phyloP scores from a whole-genome alignment of 2,329 filamentous ascomycete genomes.

The Nigrospora osmanthi region DNA sequence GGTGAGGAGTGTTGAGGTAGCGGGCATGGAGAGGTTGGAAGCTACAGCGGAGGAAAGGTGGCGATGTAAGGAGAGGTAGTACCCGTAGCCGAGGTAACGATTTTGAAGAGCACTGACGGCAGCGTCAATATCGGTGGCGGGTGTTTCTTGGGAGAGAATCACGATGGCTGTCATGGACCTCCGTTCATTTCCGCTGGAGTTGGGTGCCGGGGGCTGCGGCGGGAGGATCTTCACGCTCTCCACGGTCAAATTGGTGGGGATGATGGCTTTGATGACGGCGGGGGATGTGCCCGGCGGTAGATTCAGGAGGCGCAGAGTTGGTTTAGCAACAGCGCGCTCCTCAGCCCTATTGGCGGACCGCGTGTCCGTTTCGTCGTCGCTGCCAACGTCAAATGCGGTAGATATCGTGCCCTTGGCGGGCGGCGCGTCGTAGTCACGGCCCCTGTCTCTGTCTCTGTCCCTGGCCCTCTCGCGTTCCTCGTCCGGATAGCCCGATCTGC shows the following conservation, averaged over 20 bases:
- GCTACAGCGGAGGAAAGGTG: slow-evolving; percentile 74
- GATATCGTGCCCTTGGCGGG: slow-evolving; percentile 49
- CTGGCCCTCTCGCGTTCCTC: slow-evolving; percentile 18
- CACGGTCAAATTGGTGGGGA: slow-evolving; percentile 53
- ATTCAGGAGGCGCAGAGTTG: slow-evolving; percentile 53
- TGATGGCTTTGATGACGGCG: slow-evolving; percentile 49
- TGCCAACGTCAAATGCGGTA: slow-evolving; percentile 62
- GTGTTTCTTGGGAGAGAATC: slow-evolving; percentile 71
- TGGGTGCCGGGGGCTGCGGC: slow-evolving; percentile 31
- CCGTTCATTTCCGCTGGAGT: slow-evolving; percentile 47
- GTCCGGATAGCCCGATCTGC: slow-evolving; percentile 31
- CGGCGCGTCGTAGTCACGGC: slow-evolving; percentile 3
- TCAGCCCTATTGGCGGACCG: slow-evolving; percentile 38
- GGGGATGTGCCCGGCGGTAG: slow-evolving; percentile 54
- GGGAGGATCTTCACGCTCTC: slow-evolving; percentile 68
- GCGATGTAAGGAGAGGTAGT: slow-evolving; percentile 70
- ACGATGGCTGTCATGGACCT: slow-evolving; percentile 73
- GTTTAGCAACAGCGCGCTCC: slow-evolving; percentile 53
- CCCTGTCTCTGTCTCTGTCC: background rate
- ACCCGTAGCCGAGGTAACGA: slow-evolving; percentile 77
- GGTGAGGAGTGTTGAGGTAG: slow-evolving; percentile 9
- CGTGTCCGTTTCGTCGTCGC: slow-evolving; percentile 45
- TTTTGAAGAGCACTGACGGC: slow-evolving; percentile 74
- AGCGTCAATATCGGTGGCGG: slow-evolving; percentile 75
- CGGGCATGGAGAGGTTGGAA: slow-evolving; percentile 23